These are phyloP conservation scores for Barnettozyma botsteinii DNA, from an alignment of 805 yeast genomes.

Conservation along the genomic window DNA sequence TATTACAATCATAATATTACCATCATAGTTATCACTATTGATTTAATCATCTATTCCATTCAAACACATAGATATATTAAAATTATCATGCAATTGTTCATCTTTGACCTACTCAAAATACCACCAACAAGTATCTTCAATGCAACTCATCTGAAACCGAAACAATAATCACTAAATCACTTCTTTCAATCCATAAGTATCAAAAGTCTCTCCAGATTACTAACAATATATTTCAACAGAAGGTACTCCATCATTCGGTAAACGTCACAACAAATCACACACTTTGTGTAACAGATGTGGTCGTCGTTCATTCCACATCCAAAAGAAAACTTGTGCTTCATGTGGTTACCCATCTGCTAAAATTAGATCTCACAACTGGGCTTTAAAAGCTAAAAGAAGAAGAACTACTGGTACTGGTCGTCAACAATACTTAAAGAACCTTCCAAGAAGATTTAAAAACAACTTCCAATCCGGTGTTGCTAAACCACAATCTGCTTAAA, in stretches of 20 bases:
- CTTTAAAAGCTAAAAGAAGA: constrained; percentile 98
- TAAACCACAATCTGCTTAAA: constrained; percentile 51
- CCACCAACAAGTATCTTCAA: too few relatives aligned
- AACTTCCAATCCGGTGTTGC: constrained; percentile 92
- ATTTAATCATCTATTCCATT: too few relatives aligned
- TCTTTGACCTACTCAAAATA: too few relatives aligned
- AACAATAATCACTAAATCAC: too few relatives aligned
- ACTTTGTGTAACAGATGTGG: constrained; percentile 99
- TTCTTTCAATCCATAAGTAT: too few relatives aligned
- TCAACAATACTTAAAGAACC: constrained; percentile 95
- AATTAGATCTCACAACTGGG: constrained; percentile 99
- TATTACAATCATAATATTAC: too few relatives aligned
- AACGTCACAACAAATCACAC: constrained; percentile 99
- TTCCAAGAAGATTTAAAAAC: constrained; percentile 97
- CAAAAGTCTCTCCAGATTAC: constrained; percentile 21
- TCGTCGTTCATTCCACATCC: constrained; percentile 96
- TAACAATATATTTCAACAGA: constrained; percentile 42
- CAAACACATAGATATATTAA: too few relatives aligned
- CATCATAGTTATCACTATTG: too few relatives aligned
- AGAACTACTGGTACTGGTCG: constrained; percentile 99
- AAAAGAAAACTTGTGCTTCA: constrained; percentile 97
- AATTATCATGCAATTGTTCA: too few relatives aligned
- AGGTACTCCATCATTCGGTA: constrained; percentile 99
- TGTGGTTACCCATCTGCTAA: constrained; percentile 99
- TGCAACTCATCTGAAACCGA: too few relatives aligned